Evolutionary conservation across 176 grass and related monocot species (phyloP).

Genomic region (Rhynchospora pubera): DNA sequence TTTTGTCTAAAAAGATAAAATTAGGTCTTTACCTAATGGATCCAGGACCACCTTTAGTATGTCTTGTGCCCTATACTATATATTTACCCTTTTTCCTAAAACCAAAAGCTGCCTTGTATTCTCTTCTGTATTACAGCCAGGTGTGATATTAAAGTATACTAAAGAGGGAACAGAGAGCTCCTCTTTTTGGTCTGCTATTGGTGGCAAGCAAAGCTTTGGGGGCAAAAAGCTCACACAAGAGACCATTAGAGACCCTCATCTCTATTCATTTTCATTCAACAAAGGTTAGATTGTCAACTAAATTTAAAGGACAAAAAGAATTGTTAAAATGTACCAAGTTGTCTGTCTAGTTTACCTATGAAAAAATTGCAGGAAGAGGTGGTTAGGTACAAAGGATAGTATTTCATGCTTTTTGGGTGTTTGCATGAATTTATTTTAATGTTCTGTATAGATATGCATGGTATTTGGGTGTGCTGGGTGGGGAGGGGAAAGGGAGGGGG

Average conservation of each 20-base stretch:
- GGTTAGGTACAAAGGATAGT: background rate
- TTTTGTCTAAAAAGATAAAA: background rate
- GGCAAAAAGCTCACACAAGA: conserved; percentile 50
- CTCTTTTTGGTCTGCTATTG: conserved; percentile 94
- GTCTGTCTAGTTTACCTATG: background rate
- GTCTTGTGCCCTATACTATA: background rate
- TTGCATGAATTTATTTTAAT: background rate
- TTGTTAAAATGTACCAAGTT: background rate
- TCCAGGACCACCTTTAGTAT: background rate
- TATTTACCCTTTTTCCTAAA: background rate
- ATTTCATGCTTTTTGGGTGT: background rate
- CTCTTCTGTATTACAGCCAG: conserved; percentile 41
- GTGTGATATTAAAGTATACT: conserved; percentile 57
- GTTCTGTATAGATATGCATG: background rate
- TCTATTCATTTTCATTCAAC: conserved; percentile 78
- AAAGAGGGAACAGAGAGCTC: conserved; percentile 97
- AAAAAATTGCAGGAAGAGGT: background rate
- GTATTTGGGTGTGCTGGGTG: background rate
- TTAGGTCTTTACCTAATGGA: background rate
- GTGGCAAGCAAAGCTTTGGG: conserved; percentile 79
- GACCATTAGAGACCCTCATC: conserved; percentile 61
- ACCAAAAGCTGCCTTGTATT: background rate
- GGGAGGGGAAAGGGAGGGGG: background rate
- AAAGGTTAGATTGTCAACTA: conserved; percentile 42
- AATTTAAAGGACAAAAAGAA: background rate